Conservation (phyloP, 2,329 filamentous ascomycete species). For the Coniochaeta sp. region DNA sequence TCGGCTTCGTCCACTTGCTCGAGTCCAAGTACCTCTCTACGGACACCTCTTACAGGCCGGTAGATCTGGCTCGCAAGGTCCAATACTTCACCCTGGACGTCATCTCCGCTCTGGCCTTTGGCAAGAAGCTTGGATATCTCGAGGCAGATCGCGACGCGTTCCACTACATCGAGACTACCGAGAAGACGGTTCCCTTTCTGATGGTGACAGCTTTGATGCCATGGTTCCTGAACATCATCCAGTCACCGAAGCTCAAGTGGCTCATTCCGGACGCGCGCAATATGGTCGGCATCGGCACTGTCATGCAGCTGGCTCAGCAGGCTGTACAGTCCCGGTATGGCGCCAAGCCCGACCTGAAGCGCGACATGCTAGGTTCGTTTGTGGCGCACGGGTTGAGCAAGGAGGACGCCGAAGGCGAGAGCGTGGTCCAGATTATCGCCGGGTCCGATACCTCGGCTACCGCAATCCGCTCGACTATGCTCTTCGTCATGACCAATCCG, state of each 20-base stretch:
- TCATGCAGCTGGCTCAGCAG: conserved; percentile 20
- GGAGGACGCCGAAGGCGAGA: conserved; percentile 10
- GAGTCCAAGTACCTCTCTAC: conserved; percentile 28
- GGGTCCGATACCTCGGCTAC: conserved; percentile 46
- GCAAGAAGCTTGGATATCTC: conserved; percentile 38
- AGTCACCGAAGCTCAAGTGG: conserved; percentile 24
- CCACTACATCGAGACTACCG: conserved; percentile 31
- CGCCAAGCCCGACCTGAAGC: conserved; percentile 10
- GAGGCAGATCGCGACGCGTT: conserved; percentile 34
- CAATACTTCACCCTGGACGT: conserved; percentile 49
- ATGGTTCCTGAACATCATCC: conserved; percentile 30
- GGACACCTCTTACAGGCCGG: conserved; percentile 22
- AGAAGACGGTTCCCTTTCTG: conserved; percentile 23
- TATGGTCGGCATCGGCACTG: conserved; percentile 28
- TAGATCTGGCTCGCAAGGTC: conserved; percentile 41
- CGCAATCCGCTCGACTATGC: conserved; percentile 35
- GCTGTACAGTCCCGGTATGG: conserved; percentile 15
- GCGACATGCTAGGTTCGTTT: conserved; percentile 34
- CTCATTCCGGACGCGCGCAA: conserved; percentile 32
- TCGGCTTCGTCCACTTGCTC: conserved; percentile 36
- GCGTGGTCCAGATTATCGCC: conserved; percentile 24
- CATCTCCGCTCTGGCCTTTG: conserved; percentile 43
- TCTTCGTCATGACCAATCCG: conserved; percentile 37
- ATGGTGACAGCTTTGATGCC: conserved; percentile 34
- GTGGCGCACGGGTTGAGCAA: conserved; percentile 23